A percentile compares a stretch with the other conserved stretches of the same genome.
These are phyloP conservation scores for Cornus suecica DNA, from an alignment of 148 eudicot species.

Conservation along the genomic window DNA sequence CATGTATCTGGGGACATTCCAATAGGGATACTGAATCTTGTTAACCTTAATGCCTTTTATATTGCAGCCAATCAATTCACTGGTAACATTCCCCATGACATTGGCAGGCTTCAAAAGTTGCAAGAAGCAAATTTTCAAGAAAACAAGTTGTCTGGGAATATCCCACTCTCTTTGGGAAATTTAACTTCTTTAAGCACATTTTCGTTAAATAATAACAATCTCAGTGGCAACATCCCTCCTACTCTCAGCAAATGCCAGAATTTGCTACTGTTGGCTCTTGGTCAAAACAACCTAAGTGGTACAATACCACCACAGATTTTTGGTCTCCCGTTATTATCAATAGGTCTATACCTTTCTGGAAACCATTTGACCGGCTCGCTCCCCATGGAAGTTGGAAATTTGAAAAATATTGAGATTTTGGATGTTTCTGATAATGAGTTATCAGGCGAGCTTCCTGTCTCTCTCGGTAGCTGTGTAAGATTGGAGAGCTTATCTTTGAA, in stretches of 20 bases:
- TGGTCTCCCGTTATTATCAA: constrained; percentile 8
- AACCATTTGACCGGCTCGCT: constrained; percentile 26
- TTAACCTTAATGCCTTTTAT: neutral
- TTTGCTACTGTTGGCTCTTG: constrained; percentile 10
- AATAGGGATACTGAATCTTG: constrained; percentile 11
- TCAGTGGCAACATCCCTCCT: constrained; percentile 37
- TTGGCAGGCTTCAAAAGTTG: constrained; percentile 11
- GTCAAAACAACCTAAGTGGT: constrained; percentile 25
- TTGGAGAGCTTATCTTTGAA: constrained; percentile 12
- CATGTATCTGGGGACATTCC: constrained; percentile 27
- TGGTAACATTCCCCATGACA: constrained; percentile 18
- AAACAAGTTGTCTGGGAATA: constrained; percentile 25
- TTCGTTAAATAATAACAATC: constrained; percentile 6
- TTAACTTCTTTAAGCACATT: constrained; percentile 16
- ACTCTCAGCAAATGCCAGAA: constrained; percentile 24
- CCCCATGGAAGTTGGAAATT: constrained; percentile 23
- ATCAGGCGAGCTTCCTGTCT: constrained; percentile 20
- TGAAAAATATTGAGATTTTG: constrained; percentile 17
- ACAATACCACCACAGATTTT: constrained; percentile 22
- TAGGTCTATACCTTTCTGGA: constrained; percentile 5
- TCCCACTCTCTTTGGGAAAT: constrained; percentile 35
- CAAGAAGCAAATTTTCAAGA: neutral
- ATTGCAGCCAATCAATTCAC: constrained; percentile 2
- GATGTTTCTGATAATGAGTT: constrained; percentile 21
- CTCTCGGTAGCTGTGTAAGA: constrained; percentile 20